These are phyloP conservation scores for Amylostereum areolatum DNA, from an alignment of 1,284 basidiomycete species.

Conservation along the genomic window DNA sequence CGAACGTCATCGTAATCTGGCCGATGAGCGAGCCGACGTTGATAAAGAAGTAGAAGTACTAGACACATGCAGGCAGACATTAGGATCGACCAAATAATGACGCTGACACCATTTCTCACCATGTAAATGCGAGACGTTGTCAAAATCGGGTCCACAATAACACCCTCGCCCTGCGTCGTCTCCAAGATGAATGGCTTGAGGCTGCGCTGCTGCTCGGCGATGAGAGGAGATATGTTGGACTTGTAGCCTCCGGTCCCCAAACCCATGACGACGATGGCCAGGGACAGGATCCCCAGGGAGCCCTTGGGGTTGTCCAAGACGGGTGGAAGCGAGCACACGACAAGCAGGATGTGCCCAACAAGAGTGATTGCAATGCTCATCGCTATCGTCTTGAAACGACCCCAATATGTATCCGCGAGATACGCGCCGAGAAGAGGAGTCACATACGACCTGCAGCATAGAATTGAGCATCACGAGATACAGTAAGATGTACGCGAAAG, in stretches of 20 bases:
- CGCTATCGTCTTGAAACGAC: constrained; percentile 71
- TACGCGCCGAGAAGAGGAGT: constrained; percentile 64
- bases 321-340: constrained; percentile 65
- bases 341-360: constrained; percentile 69
- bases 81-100: not conserved
- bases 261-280: constrained; percentile 66
- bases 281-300: constrained; percentile 56
- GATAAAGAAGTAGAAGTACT: constrained; percentile 78
- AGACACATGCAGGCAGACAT: not conserved
- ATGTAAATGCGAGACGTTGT: constrained; percentile 73
- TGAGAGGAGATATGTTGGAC: constrained; percentile 71
- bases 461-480: no score
- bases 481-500: no score
- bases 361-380: constrained; percentile 50
- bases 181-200: constrained; percentile 50
- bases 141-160: constrained; percentile 75
- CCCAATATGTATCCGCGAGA: constrained; percentile 69
- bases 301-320: constrained; percentile 55
- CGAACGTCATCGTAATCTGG: constrained; percentile 68
- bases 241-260: constrained; percentile 77
- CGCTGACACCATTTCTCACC: constrained; percentile 37
- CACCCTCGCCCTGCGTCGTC: constrained; percentile 61
- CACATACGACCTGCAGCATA: constrained; percentile 40
- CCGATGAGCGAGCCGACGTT: constrained; percentile 73
- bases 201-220: constrained; percentile 72